Percentiles rank a stretch among this genome's conserved stretches.
Conservation (phyloP, 805 yeast genomes). For the Ogataea ganodermae region DNA sequence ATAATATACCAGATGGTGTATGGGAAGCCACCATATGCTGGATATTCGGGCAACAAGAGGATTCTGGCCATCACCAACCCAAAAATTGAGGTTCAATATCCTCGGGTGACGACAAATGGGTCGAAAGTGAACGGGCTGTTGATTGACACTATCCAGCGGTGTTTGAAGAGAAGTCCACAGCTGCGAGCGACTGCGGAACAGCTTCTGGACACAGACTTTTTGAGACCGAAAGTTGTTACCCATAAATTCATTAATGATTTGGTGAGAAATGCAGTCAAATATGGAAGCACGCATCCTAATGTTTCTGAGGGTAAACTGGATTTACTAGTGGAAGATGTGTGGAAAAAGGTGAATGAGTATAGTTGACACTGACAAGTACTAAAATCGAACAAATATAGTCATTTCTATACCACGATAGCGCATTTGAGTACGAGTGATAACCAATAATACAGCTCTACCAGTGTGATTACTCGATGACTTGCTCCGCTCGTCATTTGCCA, state of each 20-base stretch:
- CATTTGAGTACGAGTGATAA: not conserved
- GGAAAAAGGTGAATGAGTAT: constrained; percentile 50
- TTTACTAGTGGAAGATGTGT: constrained; percentile 56
- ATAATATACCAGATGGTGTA: constrained; percentile 94
- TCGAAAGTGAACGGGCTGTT: constrained; percentile 39
- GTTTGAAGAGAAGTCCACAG: constrained; percentile 70
- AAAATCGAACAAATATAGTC: not conserved
- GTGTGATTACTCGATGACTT: no score
- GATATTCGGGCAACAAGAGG: constrained; percentile 72
- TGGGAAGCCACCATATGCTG: constrained; percentile 88
- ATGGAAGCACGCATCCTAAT: constrained; percentile 53
- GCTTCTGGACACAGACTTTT: constrained; percentile 61
- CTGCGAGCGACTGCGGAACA: constrained; percentile 65
- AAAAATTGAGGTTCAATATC: constrained; percentile 66
- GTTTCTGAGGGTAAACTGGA: constrained; percentile 40
- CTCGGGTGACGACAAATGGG: constrained; percentile 40
- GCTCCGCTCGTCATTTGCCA: not conserved
- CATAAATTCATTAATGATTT: constrained; percentile 66
- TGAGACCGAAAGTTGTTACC: constrained; percentile 74
- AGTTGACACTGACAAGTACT: constrained; percentile 24
- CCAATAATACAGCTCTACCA: no score
- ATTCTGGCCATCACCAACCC: constrained; percentile 86
- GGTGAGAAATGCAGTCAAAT: constrained; percentile 74
- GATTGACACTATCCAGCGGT: constrained; percentile 68
- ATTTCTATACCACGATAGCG: not conserved